Evolutionary conservation across 208 protist genomes (phyloP), one percentile per base, ranked within the genome.

Genomic region (Crithidia brevicula): DNA sequence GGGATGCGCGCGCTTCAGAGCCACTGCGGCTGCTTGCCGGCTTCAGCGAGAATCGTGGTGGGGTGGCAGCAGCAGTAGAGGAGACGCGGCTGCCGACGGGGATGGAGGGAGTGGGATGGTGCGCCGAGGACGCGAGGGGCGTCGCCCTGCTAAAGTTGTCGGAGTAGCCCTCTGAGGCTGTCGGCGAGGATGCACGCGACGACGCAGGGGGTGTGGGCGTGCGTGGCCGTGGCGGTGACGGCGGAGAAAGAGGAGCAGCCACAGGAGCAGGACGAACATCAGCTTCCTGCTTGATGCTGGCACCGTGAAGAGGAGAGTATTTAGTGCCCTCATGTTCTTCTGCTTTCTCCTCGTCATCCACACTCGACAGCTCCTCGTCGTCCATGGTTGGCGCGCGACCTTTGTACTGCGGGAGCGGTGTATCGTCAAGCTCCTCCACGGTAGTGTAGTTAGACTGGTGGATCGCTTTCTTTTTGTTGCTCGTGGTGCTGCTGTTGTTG

Each of bases 381-480:
- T 34, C 45, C 46, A 54, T 33, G 16, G 31, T 65, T 0, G 59
- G 45, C 2, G 20, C 1, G 6, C 20, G 28, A 1, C 45, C 46
- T 27, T 45, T 23, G 59, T 65, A 15, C 45, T 65, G 59, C 20
- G 59, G 59, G 20, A 65, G 59, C 59, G 59, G 59, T 15, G 36
- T 45, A 31, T 65, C 59, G 43, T 65, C 59, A 16, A 65, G 45
- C 45, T 65, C 59, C 22, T 65, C 45, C 43, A 65, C 59, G 11
- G 59, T 54, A 0, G 45, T 65, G 59, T 65, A 65, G 31, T 65
- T 65, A 31, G 59, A 65, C 18, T 65, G 59, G 13, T 65, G 20
- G 11, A 65, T 52, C 27, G 59, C 43, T 20, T 43, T 38, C 33
- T 65, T 65, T 16, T 65, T 65, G 27, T 43, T 23, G 30, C 16